Evolutionary conservation across 352 stramenopile genomes (phyloP), one percentile per base, ranked within the genome.

Genomic region (Lagenidium giganteum): DNA sequence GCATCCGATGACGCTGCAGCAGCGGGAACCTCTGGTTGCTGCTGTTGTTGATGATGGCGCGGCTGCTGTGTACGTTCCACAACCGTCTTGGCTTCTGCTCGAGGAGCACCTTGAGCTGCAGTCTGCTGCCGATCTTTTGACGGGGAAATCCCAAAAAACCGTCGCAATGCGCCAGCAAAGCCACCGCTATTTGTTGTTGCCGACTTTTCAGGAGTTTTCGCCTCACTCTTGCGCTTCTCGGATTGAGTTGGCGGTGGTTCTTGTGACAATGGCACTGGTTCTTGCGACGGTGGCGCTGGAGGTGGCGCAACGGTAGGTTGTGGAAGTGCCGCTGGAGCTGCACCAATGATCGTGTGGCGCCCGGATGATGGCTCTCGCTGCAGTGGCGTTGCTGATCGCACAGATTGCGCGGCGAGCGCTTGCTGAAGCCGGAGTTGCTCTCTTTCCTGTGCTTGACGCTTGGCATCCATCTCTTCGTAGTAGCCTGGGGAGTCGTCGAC

Each of bases 401-500:
- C n/a, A n/a, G n/a, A n/a, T n/a, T n/a, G n/a, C n/a, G n/a, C n/a
- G n/a, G n/a, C n/a, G n/a, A n/a, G 24, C 27, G 34, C 17, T 26
- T 32, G 47, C 13, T 27, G 14, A 21, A 14, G 16, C 28, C 4
- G 41, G 9, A 5, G 20, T 24, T 9, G 18, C 29, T 20, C n/a
- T n/a, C n/a, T n/a, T n/a, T 29, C 12, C 35, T 38, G 11, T 31
- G 14, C 21, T 30, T 14, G 2, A 35, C 40, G 20, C 13, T 21
- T 1, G 36, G 14, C n/a, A 44, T 21, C 16, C 39, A 36, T 46
- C 16, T 21, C 51, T 24, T 85, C 73, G 41, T 85, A 86, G 32
- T 74, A 87, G 3, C 71, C 67, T 18, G 74, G 70, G 0, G 60
- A 61, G 26, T 87, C 63, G 25, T 89, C 74, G 35, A 83, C 60